phyloP scores from a whole-genome alignment of 2,329 filamentous ascomycete species.

The Bipolaris gigantea region DNA sequence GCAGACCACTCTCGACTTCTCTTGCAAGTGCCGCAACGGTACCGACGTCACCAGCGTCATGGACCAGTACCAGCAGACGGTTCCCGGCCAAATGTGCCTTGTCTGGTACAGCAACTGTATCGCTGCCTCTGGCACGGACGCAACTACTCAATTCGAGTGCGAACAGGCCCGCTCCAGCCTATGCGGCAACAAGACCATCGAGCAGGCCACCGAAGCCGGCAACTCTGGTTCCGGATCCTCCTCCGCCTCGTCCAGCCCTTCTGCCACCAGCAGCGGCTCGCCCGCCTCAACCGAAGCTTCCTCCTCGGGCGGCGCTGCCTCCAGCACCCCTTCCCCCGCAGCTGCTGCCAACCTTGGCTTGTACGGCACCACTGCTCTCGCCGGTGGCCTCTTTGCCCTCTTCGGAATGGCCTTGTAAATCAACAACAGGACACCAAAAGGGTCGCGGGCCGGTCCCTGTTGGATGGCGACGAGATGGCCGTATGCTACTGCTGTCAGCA shows the following conservation, averaged over 20 bases:
- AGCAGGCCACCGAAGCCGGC: conserved; percentile 16
- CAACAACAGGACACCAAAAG: conserved; percentile 12
- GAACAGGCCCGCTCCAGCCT: conserved; percentile 39
- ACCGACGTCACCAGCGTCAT: conserved; percentile 50
- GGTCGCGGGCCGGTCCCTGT: conserved; percentile 33
- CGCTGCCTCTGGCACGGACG: conserved; percentile 44
- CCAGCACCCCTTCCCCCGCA: conserved; percentile 28
- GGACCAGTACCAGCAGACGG: conserved; percentile 57
- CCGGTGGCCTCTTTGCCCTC: conserved; percentile 57
- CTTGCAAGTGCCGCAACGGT: conserved; percentile 61
- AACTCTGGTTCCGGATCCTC: conserved; percentile 27
- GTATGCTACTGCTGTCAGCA: conserved; percentile 21
- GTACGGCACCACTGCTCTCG: conserved; percentile 57
- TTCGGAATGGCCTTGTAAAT: conserved; percentile 61
- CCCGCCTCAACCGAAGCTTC: conserved; percentile 34
- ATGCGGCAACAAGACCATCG: conserved; percentile 56
- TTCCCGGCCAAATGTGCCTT: conserved; percentile 64
- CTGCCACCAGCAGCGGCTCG: conserved; percentile 26
- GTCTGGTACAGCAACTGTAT: conserved; percentile 52
- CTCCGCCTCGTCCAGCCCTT: conserved; percentile 30
- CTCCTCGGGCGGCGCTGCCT: conserved; percentile 28
- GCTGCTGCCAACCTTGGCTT: conserved; percentile 51
- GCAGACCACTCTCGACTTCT: conserved; percentile 56
- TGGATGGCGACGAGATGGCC: conserved; percentile 28
- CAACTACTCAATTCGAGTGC: conserved; percentile 50